Evolutionary conservation across 805 yeast species (phyloP).

Genomic region (Candida arabinofermentans): DNA sequence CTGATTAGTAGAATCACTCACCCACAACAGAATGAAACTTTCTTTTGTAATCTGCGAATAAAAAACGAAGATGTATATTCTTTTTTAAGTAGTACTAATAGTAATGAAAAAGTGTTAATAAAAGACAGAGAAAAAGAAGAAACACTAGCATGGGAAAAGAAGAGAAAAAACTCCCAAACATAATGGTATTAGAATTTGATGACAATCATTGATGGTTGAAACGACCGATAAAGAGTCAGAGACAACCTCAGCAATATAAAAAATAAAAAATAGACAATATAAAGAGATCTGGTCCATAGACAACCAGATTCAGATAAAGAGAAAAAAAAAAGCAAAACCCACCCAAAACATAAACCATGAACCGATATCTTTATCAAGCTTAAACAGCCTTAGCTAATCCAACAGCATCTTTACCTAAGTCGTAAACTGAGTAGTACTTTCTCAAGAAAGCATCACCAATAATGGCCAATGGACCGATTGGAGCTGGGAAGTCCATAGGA

Average conservation of each 20-base stretch:
- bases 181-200: too few relatives aligned
- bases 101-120: neutral
- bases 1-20: too few relatives aligned
- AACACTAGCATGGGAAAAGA: neutral
- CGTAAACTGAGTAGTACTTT: conserved; percentile 90
- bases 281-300: too few relatives aligned
- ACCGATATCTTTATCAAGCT: conserved; percentile 5
- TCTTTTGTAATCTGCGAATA: neutral
- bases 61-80: neutral
- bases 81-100: neutral
- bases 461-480: conserved; percentile 94
- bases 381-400: conserved; percentile 82
- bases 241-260: too few relatives aligned
- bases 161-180: neutral
- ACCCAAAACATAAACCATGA: too few relatives aligned
- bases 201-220: too few relatives aligned
- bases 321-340: conserved; percentile 1
- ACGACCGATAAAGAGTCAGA: too few relatives aligned
- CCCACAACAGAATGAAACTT: too few relatives aligned
- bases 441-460: conserved; percentile 97
- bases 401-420: conserved; percentile 84
- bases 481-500: conserved; percentile 96
- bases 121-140: neutral
- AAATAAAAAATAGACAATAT: too few relatives aligned
- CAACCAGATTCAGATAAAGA: neutral